phyloP scores from a whole-genome alignment of 192 early-diverging fungal species.

The Jimgerdemannia flammicorona region DNA sequence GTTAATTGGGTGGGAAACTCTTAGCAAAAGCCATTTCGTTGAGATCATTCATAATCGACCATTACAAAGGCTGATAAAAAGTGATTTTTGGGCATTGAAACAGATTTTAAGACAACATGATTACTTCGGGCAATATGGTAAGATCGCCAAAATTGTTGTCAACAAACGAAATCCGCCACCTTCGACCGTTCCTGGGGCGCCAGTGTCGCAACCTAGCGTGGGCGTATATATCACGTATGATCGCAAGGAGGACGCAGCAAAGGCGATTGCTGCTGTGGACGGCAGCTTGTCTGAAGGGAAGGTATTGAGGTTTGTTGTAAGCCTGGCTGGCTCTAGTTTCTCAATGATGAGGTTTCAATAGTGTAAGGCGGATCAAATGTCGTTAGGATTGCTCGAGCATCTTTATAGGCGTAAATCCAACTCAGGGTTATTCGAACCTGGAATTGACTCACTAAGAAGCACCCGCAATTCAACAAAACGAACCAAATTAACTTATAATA shows the following conservation, averaged over 20 bases:
- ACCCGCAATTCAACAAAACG: no score
- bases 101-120: conserved; percentile 79
- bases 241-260: conserved; percentile 88
- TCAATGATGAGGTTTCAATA: neutral
- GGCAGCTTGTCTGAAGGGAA: conserved; percentile 86
- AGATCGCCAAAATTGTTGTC: conserved; percentile 90
- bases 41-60: no score
- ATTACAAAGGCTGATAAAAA: neutral
- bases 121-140: conserved; percentile 98
- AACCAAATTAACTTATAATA: neutral
- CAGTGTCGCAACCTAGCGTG: conserved; percentile 44
- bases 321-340: neutral
- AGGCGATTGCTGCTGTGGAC: conserved; percentile 92
- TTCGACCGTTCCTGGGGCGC: conserved; percentile 20
- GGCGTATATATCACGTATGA: conserved; percentile 95
- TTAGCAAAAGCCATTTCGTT: no score
- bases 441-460: no score
- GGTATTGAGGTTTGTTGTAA: conserved; percentile 59
- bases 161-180: conserved; percentile 66
- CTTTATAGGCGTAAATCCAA: conserved; percentile 7
- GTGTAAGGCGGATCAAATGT: conserved; percentile 4
- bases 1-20: neutral
- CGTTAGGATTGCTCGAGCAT: neutral
- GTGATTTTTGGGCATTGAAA: conserved; percentile 1
- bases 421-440: neutral